Base-by-base conservation (phyloP, 2,329 filamentous ascomycete genomes). In the Hymenoscyphus repandus region DNA sequence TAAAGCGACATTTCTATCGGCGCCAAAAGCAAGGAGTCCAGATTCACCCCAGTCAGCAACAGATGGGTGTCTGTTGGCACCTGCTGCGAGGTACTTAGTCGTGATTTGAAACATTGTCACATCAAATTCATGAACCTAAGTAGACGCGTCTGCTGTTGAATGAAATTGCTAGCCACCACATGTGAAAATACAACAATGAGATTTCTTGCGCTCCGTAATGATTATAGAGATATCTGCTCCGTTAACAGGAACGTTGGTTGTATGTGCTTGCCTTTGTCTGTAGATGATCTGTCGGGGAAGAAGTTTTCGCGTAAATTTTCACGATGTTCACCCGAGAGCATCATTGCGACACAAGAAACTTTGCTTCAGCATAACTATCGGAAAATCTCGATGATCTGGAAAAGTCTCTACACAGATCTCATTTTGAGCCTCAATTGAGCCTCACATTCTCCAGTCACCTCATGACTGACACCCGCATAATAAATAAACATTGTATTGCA, bases 31-130 rank as follows among this genome's bases (percentile, higher is more conserved):
- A 48, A 99, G 75, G 40, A 90, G 67, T 9, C 86, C 88, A 17
- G 74, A 73, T 56, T 77, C 72, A 65, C 87, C 83, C 93, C 93
- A 99, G 71, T 97, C 92, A 27, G 92, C 91, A 27, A 90, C 88
- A 13, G 86, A 84, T 15, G 92, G 87, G 63, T 97, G 89, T 62
- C 92, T 80, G 69, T 97, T 99, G 42, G 90, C 92, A 54, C 93
- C 93, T 56, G 85, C 83, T 42, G 89, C 59, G 31, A 67, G 56
- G 53, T 68, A 67, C 34, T 64, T 59, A 32, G 58, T 36, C 20
- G 32, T 52, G 32, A 57, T 50, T 50, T 58, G 53, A 48, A 55
- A 48, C 61, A 64, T 65, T 11, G 46, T 58, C 38, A 49, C 22
- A 7, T 27, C 22, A 27, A 27, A 33, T 12, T 54, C 53, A 54